Percentiles rank a stretch among this genome's conserved stretches.
Evolutionary conservation across 2,329 filamentous ascomycete species (phyloP).

Genomic region (Rutstroemia sydowiana): DNA sequence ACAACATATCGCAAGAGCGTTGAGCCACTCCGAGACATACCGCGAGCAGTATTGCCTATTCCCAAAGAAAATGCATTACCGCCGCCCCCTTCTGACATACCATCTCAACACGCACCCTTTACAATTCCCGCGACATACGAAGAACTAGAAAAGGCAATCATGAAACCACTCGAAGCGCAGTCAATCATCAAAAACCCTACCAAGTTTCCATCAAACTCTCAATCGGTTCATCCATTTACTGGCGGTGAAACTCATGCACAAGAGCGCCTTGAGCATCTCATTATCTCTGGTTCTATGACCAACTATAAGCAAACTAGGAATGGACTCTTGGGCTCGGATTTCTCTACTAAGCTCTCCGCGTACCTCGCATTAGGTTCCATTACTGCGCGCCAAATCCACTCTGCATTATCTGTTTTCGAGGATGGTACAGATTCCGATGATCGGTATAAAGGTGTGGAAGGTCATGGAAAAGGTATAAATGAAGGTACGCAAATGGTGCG

Average conservation of each 20-base stretch:
- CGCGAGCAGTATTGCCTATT: constrained; percentile 47
- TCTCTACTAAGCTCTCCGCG: constrained; percentile 68
- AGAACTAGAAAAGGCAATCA: constrained; percentile 45
- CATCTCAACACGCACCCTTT: constrained; percentile 56
- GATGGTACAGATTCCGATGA: constrained; percentile 41
- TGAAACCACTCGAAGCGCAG: constrained; percentile 47
- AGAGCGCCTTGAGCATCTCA: constrained; percentile 51
- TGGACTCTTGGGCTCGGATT: constrained; percentile 61
- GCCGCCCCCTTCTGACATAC: constrained; percentile 46
- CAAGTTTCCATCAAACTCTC: constrained; percentile 42
- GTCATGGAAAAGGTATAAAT: constrained; percentile 65
- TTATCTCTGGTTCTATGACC: constrained; percentile 52
- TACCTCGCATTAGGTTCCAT: constrained; percentile 67
- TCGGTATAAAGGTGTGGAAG: constrained; percentile 16
- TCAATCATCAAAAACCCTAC: constrained; percentile 45
- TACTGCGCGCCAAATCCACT: constrained; percentile 65
- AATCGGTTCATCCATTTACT: constrained; percentile 56
- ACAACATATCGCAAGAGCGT: constrained; percentile 67
- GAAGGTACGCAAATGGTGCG: constrained; percentile 62
- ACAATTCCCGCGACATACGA: constrained; percentile 49
- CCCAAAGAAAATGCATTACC: constrained; percentile 48
- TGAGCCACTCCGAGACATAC: constrained; percentile 61
- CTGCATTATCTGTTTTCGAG: constrained; percentile 60
- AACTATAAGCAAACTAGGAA: constrained; percentile 66
- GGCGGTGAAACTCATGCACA: constrained; percentile 60